A percentile compares a stretch with the other conserved stretches of the same genome.
Conservation (phyloP, 202 grass and related monocot genomes). For the Dendrocalamus latiflorus region DNA sequence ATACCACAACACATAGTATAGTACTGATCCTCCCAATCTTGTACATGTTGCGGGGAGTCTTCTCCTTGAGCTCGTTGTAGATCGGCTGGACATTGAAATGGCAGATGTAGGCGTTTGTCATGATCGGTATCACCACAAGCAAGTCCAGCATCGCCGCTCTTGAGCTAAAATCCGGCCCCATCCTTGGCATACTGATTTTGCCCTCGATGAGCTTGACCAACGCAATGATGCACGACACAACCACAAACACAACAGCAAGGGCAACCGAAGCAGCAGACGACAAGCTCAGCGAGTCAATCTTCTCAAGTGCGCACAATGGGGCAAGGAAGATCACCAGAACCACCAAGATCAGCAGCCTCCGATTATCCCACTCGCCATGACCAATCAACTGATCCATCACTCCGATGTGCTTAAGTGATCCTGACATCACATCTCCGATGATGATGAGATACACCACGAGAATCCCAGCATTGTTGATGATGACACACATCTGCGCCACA, state of each 20-base stretch:
- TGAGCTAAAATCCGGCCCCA: slow-evolving; percentile 82
- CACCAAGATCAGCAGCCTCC: slow-evolving; percentile 70
- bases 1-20: slow-evolving; percentile 62
- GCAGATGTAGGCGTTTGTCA: slow-evolving; percentile 93
- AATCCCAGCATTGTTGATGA: slow-evolving; percentile 81
- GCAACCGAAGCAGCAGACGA: slow-evolving; percentile 73
- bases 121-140: slow-evolving; percentile 88
- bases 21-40: slow-evolving; percentile 69
- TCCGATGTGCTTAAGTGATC: slow-evolving; percentile 66
- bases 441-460: slow-evolving; percentile 91
- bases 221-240: slow-evolving; percentile 67
- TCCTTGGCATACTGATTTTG: slow-evolving; percentile 49
- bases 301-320: slow-evolving; percentile 75
- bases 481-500: slow-evolving; percentile 70
- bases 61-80: slow-evolving; percentile 91
- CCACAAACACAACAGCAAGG: slow-evolving; percentile 75
- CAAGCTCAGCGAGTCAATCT: slow-evolving; percentile 85
- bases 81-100: slow-evolving; percentile 96
- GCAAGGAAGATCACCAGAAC: slow-evolving; percentile 75
- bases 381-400: slow-evolving; percentile 84
- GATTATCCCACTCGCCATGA: slow-evolving; percentile 77
- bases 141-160: slow-evolving; percentile 62
- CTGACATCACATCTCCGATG: slow-evolving; percentile 93
- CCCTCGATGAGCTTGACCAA: slow-evolving; percentile 68
- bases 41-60: slow-evolving; percentile 84